phyloP scores from a whole-genome alignment of 495 filamentous ascomycete genomes.

The Barbatosphaeria neglecta region DNA sequence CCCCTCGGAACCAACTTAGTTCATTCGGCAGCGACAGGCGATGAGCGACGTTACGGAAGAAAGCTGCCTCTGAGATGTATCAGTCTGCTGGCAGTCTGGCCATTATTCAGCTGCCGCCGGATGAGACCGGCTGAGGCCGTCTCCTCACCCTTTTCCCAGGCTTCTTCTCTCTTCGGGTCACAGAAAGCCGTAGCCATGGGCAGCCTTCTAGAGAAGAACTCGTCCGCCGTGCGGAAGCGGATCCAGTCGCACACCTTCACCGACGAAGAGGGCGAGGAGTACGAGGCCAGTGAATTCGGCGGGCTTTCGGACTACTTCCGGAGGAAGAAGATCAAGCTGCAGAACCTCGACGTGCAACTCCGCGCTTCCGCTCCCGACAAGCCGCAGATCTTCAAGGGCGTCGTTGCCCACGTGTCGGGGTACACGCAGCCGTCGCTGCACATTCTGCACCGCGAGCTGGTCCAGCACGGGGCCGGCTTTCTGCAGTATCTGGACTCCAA shows the following conservation, averaged over 20 bases:
- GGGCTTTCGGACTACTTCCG: constrained; percentile 85
- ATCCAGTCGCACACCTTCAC: constrained; percentile 58
- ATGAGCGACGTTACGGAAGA: neutral
- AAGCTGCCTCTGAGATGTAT: neutral
- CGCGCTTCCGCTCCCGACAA: constrained; percentile 52
- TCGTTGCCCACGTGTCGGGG: constrained; percentile 83
- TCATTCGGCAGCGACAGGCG: no score
- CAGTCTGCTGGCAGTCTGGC: neutral
- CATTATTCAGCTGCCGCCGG: neutral
- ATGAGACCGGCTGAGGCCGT: neutral
- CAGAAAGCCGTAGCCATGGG: constrained; percentile 54
- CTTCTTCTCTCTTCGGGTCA: neutral
- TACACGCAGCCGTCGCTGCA: constrained; percentile 88
- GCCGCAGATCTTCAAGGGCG: constrained; percentile 75
- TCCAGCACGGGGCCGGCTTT: constrained; percentile 83
- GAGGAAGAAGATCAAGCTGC: constrained; percentile 89
- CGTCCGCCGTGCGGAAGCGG: constrained; percentile 65
- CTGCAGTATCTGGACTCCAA: constrained; percentile 92
- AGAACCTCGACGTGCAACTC: constrained; percentile 79
- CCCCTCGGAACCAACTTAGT: no score
- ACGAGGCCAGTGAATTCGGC: constrained; percentile 74
- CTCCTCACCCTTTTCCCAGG: no score
- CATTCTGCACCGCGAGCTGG: constrained; percentile 74
- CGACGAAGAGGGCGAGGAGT: constrained; percentile 78
- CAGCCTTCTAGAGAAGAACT: constrained; percentile 64